Conservation (phyloP, 179 eudicot genomes). For the Carnegiea gigantea region DNA sequence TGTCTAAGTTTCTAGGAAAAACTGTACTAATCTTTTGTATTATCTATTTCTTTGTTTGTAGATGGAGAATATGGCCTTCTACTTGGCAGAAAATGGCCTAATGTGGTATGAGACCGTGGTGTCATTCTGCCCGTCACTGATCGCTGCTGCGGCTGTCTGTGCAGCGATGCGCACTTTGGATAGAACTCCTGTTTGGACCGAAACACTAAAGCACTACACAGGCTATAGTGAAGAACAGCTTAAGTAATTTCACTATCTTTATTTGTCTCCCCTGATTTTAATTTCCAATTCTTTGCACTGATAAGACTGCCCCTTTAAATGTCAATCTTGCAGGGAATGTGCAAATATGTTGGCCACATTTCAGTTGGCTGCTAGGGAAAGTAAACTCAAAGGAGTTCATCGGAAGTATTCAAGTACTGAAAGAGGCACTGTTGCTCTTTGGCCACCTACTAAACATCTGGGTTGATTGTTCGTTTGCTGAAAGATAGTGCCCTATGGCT, state of each 20-base stretch:
- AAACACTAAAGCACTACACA: slow-evolving; percentile 67
- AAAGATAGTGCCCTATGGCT: neutral
- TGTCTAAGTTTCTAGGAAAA: neutral
- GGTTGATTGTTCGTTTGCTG: too few relatives aligned
- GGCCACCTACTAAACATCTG: slow-evolving; percentile 44
- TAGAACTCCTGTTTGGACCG: slow-evolving; percentile 61
- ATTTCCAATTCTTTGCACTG: neutral
- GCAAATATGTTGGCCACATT: slow-evolving; percentile 52
- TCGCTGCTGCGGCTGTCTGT: slow-evolving; percentile 88
- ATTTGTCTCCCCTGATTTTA: neutral
- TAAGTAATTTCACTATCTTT: slow-evolving; percentile 25
- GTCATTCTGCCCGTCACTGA: slow-evolving; percentile 52
- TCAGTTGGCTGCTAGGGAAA: slow-evolving; percentile 38
- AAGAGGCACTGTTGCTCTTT: slow-evolving; percentile 61
- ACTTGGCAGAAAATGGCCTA: slow-evolving; percentile 69
- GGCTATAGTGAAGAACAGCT: slow-evolving; percentile 62
- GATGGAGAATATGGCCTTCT: slow-evolving; percentile 80
- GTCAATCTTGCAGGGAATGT: slow-evolving; percentile 51
- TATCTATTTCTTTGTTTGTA: slow-evolving; percentile 15
- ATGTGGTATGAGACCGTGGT: slow-evolving; percentile 44
- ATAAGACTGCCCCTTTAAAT: neutral
- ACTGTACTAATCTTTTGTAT: neutral
- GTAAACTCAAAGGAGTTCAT: slow-evolving; percentile 59
- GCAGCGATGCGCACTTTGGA: slow-evolving; percentile 56
- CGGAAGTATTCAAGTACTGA: slow-evolving; percentile 55